Evolutionary conservation across 805 yeast genomes (phyloP).

Genomic region (Starmera dryadoides): DNA sequence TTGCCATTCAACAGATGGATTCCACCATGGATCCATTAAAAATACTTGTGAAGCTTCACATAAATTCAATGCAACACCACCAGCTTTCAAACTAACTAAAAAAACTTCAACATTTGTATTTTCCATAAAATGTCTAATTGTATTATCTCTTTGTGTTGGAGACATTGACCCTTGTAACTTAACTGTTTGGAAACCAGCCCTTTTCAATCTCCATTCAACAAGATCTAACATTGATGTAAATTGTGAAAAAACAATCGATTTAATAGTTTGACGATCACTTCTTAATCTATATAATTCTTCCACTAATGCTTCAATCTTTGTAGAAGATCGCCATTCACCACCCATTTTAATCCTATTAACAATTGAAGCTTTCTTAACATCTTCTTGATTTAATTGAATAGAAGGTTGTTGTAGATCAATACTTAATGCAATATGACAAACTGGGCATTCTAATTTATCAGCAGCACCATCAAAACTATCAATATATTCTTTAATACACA

Average conservation of each 20-base stretch:
- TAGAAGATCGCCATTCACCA: conserved; percentile 88
- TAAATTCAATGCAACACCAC: conserved; percentile 94
- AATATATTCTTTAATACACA: conserved; percentile 86
- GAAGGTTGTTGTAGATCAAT: conserved; percentile 89
- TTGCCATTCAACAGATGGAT: conserved; percentile 97
- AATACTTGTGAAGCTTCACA: conserved; percentile 98
- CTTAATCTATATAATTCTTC: conserved; percentile 86
- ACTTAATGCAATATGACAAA: conserved; percentile 88
- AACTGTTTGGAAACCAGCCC: conserved; percentile 94
- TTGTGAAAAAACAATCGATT: conserved; percentile 95
- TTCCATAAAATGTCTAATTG: conserved; percentile 87
- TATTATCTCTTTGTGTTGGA: conserved; percentile 88
- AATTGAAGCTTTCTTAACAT: conserved; percentile 59
- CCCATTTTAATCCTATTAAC: conserved; percentile 84
- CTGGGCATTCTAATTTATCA: conserved; percentile 76
- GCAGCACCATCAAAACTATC: conserved; percentile 67
- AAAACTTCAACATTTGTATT: conserved; percentile 90
- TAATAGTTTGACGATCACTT: conserved; percentile 82
- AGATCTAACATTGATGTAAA: conserved; percentile 95
- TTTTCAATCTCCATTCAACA: conserved; percentile 89
- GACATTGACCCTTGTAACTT: conserved; percentile 96
- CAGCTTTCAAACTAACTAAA: conserved; percentile 91
- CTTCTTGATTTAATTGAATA: conserved; percentile 49
- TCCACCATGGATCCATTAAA: conserved; percentile 98
- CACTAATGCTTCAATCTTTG: conserved; percentile 92